Conservation (phyloP, 257 asterid genomes). For the Lantana camara region DNA sequence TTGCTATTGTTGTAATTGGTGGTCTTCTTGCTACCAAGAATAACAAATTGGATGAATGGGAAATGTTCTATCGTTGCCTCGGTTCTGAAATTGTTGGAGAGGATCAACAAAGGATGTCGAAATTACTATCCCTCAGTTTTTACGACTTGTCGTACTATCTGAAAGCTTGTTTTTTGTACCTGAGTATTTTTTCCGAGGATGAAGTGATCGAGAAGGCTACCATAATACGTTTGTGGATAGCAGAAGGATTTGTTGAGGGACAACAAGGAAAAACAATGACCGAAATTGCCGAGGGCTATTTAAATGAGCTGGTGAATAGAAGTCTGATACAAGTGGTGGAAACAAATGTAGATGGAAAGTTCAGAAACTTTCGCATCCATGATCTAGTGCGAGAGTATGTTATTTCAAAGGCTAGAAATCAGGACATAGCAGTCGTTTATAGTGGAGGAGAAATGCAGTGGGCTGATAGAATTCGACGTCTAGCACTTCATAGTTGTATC, state of each 20-base stretch:
- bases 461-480: too few relatives aligned
- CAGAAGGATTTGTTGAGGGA: background rate
- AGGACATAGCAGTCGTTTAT: too few relatives aligned
- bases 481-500: too few relatives aligned
- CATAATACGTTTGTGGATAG: slow-evolving; percentile 30
- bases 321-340: too few relatives aligned
- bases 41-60: slow-evolving; percentile 7
- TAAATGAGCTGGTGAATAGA: too few relatives aligned
- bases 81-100: slow-evolving; percentile 27
- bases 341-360: too few relatives aligned
- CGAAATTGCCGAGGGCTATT: too few relatives aligned
- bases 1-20: slow-evolving; percentile 5
- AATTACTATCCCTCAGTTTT: background rate
- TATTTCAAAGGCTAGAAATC: too few relatives aligned
- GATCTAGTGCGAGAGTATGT: too few relatives aligned
- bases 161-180: background rate
- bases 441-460: too few relatives aligned
- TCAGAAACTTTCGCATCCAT: too few relatives aligned
- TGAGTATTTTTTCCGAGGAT: slow-evolving; percentile 25
- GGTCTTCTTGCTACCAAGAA: slow-evolving; percentile 5
- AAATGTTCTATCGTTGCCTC: slow-evolving; percentile 24
- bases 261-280: slow-evolving; percentile 3
- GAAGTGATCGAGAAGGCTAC: too few relatives aligned
- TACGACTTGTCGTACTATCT: background rate
- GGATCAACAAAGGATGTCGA: background rate